A percentile compares a stretch with the other conserved stretches of the same genome.
Conservation (phyloP, 2,329 filamentous ascomycete species). For the Exophiala sideris region DNA sequence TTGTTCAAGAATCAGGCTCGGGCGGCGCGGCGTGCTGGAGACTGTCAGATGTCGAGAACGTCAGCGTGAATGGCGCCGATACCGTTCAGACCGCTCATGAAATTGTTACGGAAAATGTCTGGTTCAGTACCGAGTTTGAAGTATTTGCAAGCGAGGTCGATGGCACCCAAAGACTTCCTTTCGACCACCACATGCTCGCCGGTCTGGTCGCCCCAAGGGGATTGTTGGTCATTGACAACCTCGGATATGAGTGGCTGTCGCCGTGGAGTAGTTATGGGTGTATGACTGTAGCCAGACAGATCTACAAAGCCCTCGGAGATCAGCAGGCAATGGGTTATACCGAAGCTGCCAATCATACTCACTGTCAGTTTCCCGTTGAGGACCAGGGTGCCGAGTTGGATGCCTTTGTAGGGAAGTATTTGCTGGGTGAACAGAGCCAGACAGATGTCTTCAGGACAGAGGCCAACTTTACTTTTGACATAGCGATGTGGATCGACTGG, state of each 20-base stretch:
- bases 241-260: conserved; percentile 57
- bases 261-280: conserved; percentile 56
- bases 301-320: conserved; percentile 54
- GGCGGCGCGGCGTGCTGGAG: conserved; percentile 63
- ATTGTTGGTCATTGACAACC: conserved; percentile 56
- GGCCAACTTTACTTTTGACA: conserved; percentile 35
- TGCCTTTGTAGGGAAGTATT: conserved; percentile 56
- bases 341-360: conserved; percentile 52
- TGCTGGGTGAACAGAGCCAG: conserved; percentile 38
- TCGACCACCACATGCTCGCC: conserved; percentile 59
- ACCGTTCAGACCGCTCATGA: conserved; percentile 60
- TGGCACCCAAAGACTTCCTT: conserved; percentile 48
- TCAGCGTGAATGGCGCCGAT: conserved; percentile 41
- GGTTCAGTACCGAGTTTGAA: conserved; percentile 59
- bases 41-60: conserved; percentile 50
- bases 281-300: conserved; percentile 54
- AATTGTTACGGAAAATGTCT: conserved; percentile 61
- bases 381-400: conserved; percentile 52
- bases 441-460: conserved; percentile 31
- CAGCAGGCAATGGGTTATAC: conserved; percentile 58
- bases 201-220: conserved; percentile 56
- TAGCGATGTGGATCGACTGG: conserved; percentile 44
- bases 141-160: conserved; percentile 41
- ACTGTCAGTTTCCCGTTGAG: conserved; percentile 54
- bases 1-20: conserved; percentile 62